Percentiles rank a stretch among this genome's conserved stretches.
Evolutionary conservation across 2,329 filamentous ascomycete genomes (phyloP).

Genomic region (Clarireedia paspali): DNA sequence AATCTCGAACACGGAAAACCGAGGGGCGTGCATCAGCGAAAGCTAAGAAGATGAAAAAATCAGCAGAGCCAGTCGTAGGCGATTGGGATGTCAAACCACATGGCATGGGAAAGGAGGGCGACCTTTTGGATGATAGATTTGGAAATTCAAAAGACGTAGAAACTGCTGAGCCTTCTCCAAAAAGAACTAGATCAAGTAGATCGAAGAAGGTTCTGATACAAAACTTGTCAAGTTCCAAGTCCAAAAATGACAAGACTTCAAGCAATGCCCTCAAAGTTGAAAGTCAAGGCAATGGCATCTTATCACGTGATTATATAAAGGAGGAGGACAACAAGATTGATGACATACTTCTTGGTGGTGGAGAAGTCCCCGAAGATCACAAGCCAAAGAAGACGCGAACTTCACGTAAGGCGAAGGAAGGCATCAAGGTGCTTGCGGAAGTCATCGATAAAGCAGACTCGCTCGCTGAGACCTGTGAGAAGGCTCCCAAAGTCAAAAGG

Average conservation of each 20-base stretch:
- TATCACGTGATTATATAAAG: not conserved
- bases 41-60: slow-evolving; percentile 4
- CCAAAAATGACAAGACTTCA: too few relatives aligned
- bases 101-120: slow-evolving; percentile 39
- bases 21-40: slow-evolving; percentile 10
- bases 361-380: not conserved
- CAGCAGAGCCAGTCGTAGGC: slow-evolving; percentile 12
- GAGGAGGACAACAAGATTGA: not conserved
- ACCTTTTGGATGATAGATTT: slow-evolving; percentile 10
- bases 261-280: too few relatives aligned
- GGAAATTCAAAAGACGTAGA: not conserved
- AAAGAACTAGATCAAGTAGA: not conserved
- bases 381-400: slow-evolving; percentile 1
- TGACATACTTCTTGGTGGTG: not conserved
- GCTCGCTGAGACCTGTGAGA: not conserved
- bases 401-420: slow-evolving; percentile 5
- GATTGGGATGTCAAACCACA: slow-evolving; percentile 44
- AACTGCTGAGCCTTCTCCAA: not conserved
- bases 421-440: slow-evolving; percentile 7
- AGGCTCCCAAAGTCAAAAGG: slow-evolving; percentile 21
- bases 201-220: too few relatives aligned
- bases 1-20: not conserved
- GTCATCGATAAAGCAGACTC: slow-evolving; percentile 6
- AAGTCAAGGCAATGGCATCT: too few relatives aligned
- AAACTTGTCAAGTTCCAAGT: too few relatives aligned